Percentiles rank a stretch among this genome's conserved stretches.
phyloP scores from a whole-genome alignment of 257 asterid genomes.

The Ehretia macrophylla region DNA sequence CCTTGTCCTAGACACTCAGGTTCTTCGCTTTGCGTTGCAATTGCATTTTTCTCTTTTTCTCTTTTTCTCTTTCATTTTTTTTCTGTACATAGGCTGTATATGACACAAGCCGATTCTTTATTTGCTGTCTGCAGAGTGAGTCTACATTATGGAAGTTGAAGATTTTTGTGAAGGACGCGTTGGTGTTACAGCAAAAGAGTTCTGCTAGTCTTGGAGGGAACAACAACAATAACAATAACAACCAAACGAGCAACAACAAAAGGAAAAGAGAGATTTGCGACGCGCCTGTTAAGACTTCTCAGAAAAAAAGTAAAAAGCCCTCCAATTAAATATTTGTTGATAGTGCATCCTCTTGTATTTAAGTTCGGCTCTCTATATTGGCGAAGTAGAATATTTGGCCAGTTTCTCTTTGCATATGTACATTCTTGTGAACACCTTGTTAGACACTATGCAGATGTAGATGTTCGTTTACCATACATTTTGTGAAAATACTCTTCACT shows the following conservation, averaged over 20 bases:
- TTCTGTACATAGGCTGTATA: background rate
- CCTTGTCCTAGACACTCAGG: conserved; percentile 83
- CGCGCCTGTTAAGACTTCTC: conserved; percentile 40
- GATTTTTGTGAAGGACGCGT: conserved; percentile 56
- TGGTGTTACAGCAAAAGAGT: conserved; percentile 49
- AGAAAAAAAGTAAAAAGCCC: conserved; percentile 47
- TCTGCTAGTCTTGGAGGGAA: conserved; percentile 29
- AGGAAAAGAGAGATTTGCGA: conserved; percentile 51
- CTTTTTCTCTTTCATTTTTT: too few species aligned
- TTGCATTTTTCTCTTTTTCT: too few species aligned
- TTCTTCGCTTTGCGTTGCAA: conserved; percentile 8
- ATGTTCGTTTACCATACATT: too few species aligned
- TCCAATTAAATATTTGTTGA: conserved; percentile 1
- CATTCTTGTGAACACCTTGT: too few species aligned
- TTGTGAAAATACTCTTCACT: too few species aligned
- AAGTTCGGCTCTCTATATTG: background rate
- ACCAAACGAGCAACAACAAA: conserved; percentile 36
- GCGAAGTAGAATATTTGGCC: background rate
- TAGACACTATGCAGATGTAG: too few species aligned
- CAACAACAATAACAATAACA: conserved; percentile 26
- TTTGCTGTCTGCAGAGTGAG: conserved; percentile 54
- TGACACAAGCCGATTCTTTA: conserved; percentile 10
- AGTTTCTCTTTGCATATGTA: too few species aligned
- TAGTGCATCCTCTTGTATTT: background rate
- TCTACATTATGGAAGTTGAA: conserved; percentile 84